A percentile compares a stretch with the other conserved stretches of the same genome.
Conservation (phyloP, 225 moss, liverwort and hornwort species). For the Ulota crispa region DNA sequence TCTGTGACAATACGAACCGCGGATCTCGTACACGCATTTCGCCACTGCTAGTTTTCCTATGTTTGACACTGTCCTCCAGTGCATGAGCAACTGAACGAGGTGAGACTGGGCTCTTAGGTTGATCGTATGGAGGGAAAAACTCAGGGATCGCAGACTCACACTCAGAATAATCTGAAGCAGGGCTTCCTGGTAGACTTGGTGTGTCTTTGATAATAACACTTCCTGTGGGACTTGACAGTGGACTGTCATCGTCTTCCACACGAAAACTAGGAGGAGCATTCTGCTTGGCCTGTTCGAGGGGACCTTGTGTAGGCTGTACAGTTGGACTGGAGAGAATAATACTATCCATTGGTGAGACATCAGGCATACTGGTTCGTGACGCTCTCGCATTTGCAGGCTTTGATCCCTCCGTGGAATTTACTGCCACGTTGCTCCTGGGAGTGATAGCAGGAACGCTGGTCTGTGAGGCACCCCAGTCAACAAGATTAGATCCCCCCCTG, state of each 20-base stretch:
- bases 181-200: conserved; percentile 47
- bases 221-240: conserved; percentile 50
- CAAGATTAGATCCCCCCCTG: conserved; percentile 18
- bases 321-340: conserved; percentile 7
- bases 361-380: not conserved
- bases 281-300: conserved; percentile 8
- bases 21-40: conserved; percentile 10
- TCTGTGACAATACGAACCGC: not conserved
- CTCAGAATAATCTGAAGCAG: conserved; percentile 42
- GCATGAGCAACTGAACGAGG: conserved; percentile 19
- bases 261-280: conserved; percentile 10
- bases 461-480: conserved; percentile 2
- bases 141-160: conserved; percentile 35
- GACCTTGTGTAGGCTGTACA: conserved; percentile 9
- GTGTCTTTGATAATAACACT: conserved; percentile 54
- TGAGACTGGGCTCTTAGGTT: not conserved
- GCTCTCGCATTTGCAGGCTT: not conserved
- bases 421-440: not conserved
- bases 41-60: not conserved
- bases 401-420: conserved; percentile 11
- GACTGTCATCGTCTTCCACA: conserved; percentile 35
- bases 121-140: conserved; percentile 4
- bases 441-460: conserved; percentile 8
- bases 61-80: conserved; percentile 14
- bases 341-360: not conserved